Percentiles rank a stretch among this genome's conserved stretches.
These are phyloP conservation scores for Pelargonium citronellum DNA, from an alignment of 441 rosid genomes.

Conservation along the genomic window DNA sequence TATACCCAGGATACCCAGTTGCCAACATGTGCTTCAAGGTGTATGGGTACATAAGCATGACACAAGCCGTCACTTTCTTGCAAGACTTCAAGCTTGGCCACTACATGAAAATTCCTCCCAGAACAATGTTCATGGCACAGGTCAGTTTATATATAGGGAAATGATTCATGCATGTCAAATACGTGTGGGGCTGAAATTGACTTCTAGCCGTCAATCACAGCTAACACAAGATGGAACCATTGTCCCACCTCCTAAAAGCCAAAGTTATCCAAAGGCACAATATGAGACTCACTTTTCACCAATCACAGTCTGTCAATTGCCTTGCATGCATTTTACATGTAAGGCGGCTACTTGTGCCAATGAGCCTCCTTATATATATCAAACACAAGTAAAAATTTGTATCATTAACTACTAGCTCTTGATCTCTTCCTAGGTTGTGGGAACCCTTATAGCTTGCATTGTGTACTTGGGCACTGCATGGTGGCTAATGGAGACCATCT, in stretches of 20 bases:
- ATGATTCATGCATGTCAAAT: no score
- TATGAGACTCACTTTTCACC: no score
- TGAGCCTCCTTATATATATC: no score
- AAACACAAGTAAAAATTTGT: no score
- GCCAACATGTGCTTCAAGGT: constrained; percentile 66
- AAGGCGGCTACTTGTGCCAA: no score
- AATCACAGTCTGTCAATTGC: no score
- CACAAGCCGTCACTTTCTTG: constrained; percentile 54
- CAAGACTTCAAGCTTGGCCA: constrained; percentile 69
- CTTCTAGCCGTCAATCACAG: no score
- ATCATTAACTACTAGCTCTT: background rate
- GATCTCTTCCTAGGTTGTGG: constrained; percentile 42
- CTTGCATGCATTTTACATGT: no score
- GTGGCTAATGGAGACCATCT: constrained; percentile 66
- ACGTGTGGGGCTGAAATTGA: no score
- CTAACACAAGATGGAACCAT: no score
- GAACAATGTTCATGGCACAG: constrained; percentile 60
- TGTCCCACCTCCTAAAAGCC: no score
- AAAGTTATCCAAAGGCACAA: no score
- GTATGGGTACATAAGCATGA: constrained; percentile 56
- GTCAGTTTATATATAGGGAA: constrained; percentile 23
- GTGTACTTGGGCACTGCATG: constrained; percentile 67
- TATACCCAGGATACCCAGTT: constrained; percentile 58
- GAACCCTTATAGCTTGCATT: constrained; percentile 73
- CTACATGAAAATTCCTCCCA: constrained; percentile 67